Evolutionary conservation across 352 stramenopile genomes (phyloP).

Genomic region (Pythium chondricola): DNA sequence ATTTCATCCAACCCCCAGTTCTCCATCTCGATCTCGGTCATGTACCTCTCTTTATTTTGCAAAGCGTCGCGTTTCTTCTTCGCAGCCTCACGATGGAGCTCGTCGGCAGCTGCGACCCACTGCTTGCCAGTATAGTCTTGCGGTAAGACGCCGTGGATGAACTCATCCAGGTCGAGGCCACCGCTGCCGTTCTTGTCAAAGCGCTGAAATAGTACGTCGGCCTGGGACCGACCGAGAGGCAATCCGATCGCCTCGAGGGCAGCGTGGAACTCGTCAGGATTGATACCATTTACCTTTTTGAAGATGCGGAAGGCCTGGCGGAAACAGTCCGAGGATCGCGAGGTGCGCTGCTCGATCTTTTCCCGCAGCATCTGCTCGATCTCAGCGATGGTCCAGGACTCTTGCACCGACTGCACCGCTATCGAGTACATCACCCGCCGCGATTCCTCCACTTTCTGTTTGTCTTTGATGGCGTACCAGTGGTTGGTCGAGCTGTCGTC

Average conservation of each 20-base stretch:
- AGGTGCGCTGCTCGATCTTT: constrained; percentile 82
- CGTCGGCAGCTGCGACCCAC: constrained; percentile 73
- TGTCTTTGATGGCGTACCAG: constrained; percentile 49
- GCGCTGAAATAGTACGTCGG: constrained; percentile 55
- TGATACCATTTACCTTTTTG: constrained; percentile 80
- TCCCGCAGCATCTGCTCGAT: constrained; percentile 77
- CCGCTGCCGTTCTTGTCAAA: constrained; percentile 72
- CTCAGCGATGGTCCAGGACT: constrained; percentile 65
- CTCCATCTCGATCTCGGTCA: constrained; percentile 74
- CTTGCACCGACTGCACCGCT: constrained; percentile 61
- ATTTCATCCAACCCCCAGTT: constrained; percentile 75
- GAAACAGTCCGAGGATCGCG: constrained; percentile 71
- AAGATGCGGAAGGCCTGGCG: constrained; percentile 77
- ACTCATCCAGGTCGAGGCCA: constrained; percentile 76
- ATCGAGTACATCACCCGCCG: constrained; percentile 44
- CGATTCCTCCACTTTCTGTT: constrained; percentile 46
- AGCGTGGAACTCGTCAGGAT: constrained; percentile 60
- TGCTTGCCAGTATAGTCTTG: constrained; percentile 65
- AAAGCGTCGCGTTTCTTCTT: constrained; percentile 46
- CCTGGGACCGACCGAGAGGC: constrained; percentile 39
- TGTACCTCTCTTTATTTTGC: constrained; percentile 50
- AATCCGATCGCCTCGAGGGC: constrained; percentile 53
- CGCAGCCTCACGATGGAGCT: constrained; percentile 52
- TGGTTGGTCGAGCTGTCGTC: constrained; percentile 57
- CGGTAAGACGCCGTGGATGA: constrained; percentile 70